Base-by-base conservation (phyloP, 306 rosid genomes). In the Cucumis sativus region DNA sequence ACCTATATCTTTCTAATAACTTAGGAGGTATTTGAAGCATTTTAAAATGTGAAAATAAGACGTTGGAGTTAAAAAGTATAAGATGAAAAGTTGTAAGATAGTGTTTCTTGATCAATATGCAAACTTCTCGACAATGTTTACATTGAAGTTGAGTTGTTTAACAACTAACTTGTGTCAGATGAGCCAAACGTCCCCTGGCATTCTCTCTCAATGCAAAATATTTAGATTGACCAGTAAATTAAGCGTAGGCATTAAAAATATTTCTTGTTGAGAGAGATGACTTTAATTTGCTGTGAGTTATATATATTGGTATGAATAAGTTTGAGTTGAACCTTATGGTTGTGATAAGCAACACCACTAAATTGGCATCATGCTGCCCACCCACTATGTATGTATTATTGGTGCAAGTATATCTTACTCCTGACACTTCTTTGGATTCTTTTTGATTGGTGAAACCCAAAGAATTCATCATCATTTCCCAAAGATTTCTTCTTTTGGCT, bases 381-480 rank as follows among this genome's bases (percentile, higher is more conserved):
- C 74, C 33, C 33, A 67, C 55, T 67, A n/a, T 67, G 74, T 10
- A n/a, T 67, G 55, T 10, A 41, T 41, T 67, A 67, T 67, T 67
- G 52, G 30, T 67, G 18, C 33, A 7, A 65, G 25, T 67, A 41
- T 67, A 67, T 65, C 72, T 35, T 35, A 10, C 51, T 17, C 39
- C 51, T 39, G 72, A 39, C 51, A 67, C 30, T 20, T 67, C 55
- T 67, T 67, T 67, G 55, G 54, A 67, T 67, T 67, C 74, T 67
- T 54, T n/a, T 67, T 67, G 33, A 67, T 67, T 67, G 33, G 74
- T 67, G 74, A 67, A 67, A 67, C 23, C 54, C 49, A n/a, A 6
- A 67, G 25, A 67, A 41, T 67, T 67, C 82, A 79, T 90, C 87
- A 78, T 86, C 84, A 78, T 82, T 85, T 82, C 81, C 85, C 78